These are phyloP conservation scores for Naganishia antarctica DNA, from an alignment of 768 basidiomycete genomes.

Conservation along the genomic window DNA sequence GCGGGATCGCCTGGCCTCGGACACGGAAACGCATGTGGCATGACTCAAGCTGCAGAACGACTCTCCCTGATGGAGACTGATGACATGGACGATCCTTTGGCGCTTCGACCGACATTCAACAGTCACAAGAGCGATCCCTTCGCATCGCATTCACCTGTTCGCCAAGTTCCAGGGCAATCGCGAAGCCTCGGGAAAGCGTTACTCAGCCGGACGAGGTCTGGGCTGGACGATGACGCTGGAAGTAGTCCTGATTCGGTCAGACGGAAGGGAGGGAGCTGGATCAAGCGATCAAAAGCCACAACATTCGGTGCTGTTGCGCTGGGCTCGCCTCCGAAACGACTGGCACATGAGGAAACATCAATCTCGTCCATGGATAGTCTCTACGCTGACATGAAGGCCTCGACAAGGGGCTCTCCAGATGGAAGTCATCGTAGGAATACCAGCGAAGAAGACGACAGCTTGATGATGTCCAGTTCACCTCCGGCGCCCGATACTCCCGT, in stretches of 20 bases:
- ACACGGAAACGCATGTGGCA: conserved; percentile 9
- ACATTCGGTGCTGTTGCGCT: conserved; percentile 3
- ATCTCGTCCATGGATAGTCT: conserved; percentile 13
- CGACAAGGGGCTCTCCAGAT: neutral
- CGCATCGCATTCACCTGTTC: conserved; percentile 18
- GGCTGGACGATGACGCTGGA: conserved; percentile 21
- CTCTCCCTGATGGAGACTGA: conserved; percentile 24
- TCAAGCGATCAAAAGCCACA: conserved; percentile 28
- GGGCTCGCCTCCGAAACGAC: neutral
- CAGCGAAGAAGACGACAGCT: conserved; percentile 17
- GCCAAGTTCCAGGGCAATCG: conserved; percentile 24
- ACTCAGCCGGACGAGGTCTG: conserved; percentile 19
- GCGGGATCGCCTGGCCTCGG: conserved; percentile 12
- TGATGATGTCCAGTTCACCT: conserved; percentile 24
- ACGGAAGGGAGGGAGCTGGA: conserved; percentile 27
- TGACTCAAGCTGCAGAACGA: conserved; percentile 26
- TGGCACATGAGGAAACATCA: conserved; percentile 4
- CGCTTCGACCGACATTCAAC: neutral
- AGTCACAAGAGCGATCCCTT: neutral
- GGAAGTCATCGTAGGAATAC: conserved; percentile 12
- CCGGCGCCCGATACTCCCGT: conserved; percentile 26
- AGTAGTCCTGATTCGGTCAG: conserved; percentile 23
- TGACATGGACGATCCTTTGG: conserved; percentile 6
- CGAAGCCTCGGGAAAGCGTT: conserved; percentile 25
- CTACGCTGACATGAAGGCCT: conserved; percentile 6